Evolutionary conservation across 2,329 filamentous ascomycete species (phyloP).

Genomic region (Neopestalotiopsis sp.): DNA sequence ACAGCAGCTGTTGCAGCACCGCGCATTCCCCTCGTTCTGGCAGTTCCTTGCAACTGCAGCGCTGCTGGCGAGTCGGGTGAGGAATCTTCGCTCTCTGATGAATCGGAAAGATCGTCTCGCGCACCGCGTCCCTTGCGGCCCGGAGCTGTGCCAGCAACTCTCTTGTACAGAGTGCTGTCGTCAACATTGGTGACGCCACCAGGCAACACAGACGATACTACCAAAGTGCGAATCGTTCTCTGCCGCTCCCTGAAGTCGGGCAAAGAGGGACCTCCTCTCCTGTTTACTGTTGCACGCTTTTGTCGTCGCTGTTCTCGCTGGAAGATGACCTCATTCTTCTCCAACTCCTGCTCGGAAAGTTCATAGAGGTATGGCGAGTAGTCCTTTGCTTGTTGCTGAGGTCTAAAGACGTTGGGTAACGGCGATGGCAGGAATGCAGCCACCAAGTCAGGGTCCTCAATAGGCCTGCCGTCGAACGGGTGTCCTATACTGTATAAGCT

Average conservation of each 20-base stretch:
- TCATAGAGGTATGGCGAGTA: slow-evolving; percentile 94
- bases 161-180: slow-evolving; percentile 86
- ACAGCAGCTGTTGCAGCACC: slow-evolving; percentile 87
- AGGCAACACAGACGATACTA: slow-evolving; percentile 91
- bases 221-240: slow-evolving; percentile 87
- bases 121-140: slow-evolving; percentile 59
- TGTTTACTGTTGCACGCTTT: slow-evolving; percentile 86
- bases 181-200: slow-evolving; percentile 82
- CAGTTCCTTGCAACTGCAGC: slow-evolving; percentile 76
- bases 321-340: slow-evolving; percentile 89
- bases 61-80: slow-evolving; percentile 83
- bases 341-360: slow-evolving; percentile 86
- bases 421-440: slow-evolving; percentile 86
- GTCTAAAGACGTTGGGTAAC: slow-evolving; percentile 81
- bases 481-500: slow-evolving; percentile 93
- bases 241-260: slow-evolving; percentile 97
- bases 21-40: slow-evolving; percentile 85
- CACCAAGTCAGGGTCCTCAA: slow-evolving; percentile 90
- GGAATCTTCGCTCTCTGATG: slow-evolving; percentile 90
- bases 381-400: slow-evolving; percentile 91
- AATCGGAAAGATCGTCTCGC: slow-evolving; percentile 78
- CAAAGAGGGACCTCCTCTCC: slow-evolving; percentile 87
- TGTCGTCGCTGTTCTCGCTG: slow-evolving; percentile 92
- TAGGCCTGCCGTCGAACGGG: slow-evolving; percentile 89
- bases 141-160: slow-evolving; percentile 63